Evolutionary conservation across 2,329 filamentous ascomycete genomes (phyloP), one percentile per base, ranked within the genome.

Genomic region (Verticillium longisporum): DNA sequence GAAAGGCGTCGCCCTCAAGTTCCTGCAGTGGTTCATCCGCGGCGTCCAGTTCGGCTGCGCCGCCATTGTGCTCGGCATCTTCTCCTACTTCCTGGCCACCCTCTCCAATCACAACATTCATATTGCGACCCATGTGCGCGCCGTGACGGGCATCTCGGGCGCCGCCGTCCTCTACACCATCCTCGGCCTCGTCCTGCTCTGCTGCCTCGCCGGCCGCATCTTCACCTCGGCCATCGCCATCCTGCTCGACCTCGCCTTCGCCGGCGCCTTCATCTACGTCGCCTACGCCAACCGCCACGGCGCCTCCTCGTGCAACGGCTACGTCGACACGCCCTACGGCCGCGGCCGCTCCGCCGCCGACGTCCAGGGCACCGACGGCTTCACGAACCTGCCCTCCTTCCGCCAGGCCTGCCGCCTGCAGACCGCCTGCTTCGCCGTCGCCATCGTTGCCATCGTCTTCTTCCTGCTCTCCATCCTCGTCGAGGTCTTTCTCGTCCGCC

Each of bases 11-110:
- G 80, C 85, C 68, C 84, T 96, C 68, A 91, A 91, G 69, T 75
- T 83, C 62, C 62, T 83, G 56, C 88, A 91, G 70, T 89, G 88
- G 72, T 81, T 88, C 72, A 78, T 96, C 69, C 90, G 94, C 67
- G 76, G 83, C 66, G 76, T 97, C 61, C 85, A 91, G 69, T 89
- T 96, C 74, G 80, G 84, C 71, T 90, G 86, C 73, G 81, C 88
- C 9, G 86, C 82, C 62, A 81, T 96, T 66, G 83, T 94, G 63
- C 83, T 97, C 64, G 89, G 84, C 66, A 84, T 95, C 69, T 93
- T 89, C 80, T 88, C 87, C 57, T 97, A 96, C 81, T 96, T 92
- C 81, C 85, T 97, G 57, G 86, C 89, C 9, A 83, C 89, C 9
- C 83, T 93, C 14, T 73, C 83, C 64, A 84, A 88, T 69, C 85